Base-by-base conservation (phyloP, 139 green algal genomes). In the Desmodesmus armatus region DNA sequence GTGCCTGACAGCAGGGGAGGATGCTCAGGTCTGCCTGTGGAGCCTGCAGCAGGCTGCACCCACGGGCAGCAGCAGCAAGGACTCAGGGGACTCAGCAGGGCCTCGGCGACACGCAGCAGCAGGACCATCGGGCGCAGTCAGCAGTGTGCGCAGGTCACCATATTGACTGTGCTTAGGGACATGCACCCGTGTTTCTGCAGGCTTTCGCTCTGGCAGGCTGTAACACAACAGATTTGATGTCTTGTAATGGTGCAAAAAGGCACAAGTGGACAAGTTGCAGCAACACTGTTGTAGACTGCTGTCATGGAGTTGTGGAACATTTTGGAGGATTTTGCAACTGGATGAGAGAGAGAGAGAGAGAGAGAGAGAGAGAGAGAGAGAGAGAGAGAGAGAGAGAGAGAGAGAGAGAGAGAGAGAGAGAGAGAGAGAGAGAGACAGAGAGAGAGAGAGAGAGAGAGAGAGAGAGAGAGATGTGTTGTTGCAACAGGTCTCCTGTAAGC, bases 1-100 rank as follows among this genome's bases (percentile, higher is more conserved):
- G 40, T 93, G 87, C 39, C 49, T 94, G 31, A 89, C 85, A 0
- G 93, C 90, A 0, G 93, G 92, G 0, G 93, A 96, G 87, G 93
- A 96, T 86, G 86, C 87, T 0, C 84, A 88, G 21, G 47, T 96
- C 5, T 92, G 86, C 47, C 21, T 92, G 72, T 93, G 90, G 90
- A 86, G 69, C 5, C 51, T 86, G 35, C 51, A 78, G 11, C 47
- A 40, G 51, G 37, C 39, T 15, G 80, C 53, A 67, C 62, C 76
- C n/a, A n/a, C n/a, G n/a, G 29, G 76, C 55, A 40, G 76, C 76
- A 71, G 76, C 76, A 40, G 53, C 0, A 66, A 82, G 41, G 76
- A 82, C 37, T 72, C 55, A 29, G 53, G 33, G 19, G 76, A 82
- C 37, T 82, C 76, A 31, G 37, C 76, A 41, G 76, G 76, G 23